A percentile compares a stretch with the other conserved stretches of the same genome.
phyloP scores from a whole-genome alignment of 345 rosid species.

The Stellera chamaejasme region DNA sequence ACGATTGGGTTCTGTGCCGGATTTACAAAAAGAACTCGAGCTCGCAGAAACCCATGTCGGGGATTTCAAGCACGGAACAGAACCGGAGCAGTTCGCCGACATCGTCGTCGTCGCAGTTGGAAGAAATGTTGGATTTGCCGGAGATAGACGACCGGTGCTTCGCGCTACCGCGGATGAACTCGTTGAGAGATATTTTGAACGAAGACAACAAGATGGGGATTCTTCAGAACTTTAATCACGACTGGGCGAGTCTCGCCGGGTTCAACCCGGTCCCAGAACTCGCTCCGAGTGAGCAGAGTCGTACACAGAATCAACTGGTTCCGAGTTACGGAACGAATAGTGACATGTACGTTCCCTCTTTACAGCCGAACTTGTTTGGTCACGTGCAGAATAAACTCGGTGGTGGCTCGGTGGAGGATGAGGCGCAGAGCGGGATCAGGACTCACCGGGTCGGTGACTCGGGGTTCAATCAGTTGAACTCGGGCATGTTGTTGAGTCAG shows the following conservation, averaged over 20 bases:
- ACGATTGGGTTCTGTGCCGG: slow-evolving; percentile 95
- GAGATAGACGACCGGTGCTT: slow-evolving; percentile 45
- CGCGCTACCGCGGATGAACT: slow-evolving; percentile 39
- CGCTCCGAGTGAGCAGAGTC: slow-evolving; percentile 19
- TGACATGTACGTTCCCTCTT: slow-evolving; percentile 28
- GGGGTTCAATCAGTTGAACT: slow-evolving; percentile 17
- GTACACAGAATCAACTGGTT: slow-evolving; percentile 27
- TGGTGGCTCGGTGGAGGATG: slow-evolving; percentile 33
- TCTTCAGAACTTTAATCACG: slow-evolving; percentile 33
- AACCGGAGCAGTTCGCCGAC: slow-evolving; percentile 54
- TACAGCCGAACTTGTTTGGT: slow-evolving; percentile 22
- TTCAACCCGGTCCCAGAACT: slow-evolving; percentile 41
- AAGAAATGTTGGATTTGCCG: slow-evolving; percentile 68
- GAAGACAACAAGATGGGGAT: slow-evolving; percentile 39
- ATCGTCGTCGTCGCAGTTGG: slow-evolving; percentile 70
- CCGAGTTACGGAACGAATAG: slow-evolving; percentile 16
- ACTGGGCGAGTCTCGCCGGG: slow-evolving; percentile 72
- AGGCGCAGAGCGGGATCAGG: slow-evolving; percentile 62
- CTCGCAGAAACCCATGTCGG: slow-evolving; percentile 36
- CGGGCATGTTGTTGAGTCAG: slow-evolving; percentile 28
- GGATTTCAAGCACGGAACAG: slow-evolving; percentile 46
- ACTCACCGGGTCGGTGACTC: slow-evolving; percentile 24
- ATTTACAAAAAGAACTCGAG: slow-evolving; percentile 78
- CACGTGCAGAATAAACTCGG: slow-evolving; percentile 6
- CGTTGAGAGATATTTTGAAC: slow-evolving; percentile 34